These are phyloP conservation scores for Hypoxylon sp. DNA, from an alignment of 2,329 filamentous ascomycete genomes.

Conservation along the genomic window DNA sequence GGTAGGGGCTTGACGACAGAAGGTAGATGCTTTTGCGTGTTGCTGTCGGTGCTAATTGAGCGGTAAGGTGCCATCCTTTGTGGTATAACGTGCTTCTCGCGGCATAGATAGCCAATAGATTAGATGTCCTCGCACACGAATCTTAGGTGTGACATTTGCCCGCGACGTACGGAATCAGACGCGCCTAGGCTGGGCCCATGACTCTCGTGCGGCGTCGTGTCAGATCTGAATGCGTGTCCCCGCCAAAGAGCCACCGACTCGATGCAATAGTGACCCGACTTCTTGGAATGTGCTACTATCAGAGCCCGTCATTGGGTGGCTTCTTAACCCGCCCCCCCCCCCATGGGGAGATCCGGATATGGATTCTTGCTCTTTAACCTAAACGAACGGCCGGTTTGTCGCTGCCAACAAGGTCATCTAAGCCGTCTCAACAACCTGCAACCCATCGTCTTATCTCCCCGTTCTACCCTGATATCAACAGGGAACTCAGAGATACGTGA, in stretches of 20 bases:
- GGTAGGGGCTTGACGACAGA: too few species aligned
- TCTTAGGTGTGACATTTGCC: slow-evolving; percentile 27
- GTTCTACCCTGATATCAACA: too few species aligned
- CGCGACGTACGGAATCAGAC: too few species aligned
- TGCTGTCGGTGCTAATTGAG: too few species aligned
- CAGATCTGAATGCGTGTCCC: slow-evolving; percentile 28
- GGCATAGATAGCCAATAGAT: slow-evolving; percentile 33
- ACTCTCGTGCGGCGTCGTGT: slow-evolving; percentile 21
- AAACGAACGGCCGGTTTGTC: too few species aligned
- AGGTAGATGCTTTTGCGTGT: too few species aligned
- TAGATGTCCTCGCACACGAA: slow-evolving; percentile 34
- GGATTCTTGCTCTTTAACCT: too few species aligned
- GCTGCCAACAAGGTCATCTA: too few species aligned
- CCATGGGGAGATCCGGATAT: background rate
- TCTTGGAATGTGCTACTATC: slow-evolving; percentile 24
- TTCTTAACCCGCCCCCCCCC: background rate
- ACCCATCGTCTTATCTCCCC: too few species aligned
- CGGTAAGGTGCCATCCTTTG: too few species aligned
- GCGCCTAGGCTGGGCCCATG: slow-evolving; percentile 26
- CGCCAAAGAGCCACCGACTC: too few species aligned
- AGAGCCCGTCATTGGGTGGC: slow-evolving; percentile 31
- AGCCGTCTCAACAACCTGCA: too few species aligned
- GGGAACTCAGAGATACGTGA: slow-evolving; percentile 12
- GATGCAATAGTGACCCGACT: slow-evolving; percentile 28
- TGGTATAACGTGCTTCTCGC: slow-evolving; percentile 2